Percentiles rank a stretch among this genome's conserved stretches.
phyloP scores from a whole-genome alignment of 2,329 filamentous ascomycete genomes.

The Davidsoniella virescens region DNA sequence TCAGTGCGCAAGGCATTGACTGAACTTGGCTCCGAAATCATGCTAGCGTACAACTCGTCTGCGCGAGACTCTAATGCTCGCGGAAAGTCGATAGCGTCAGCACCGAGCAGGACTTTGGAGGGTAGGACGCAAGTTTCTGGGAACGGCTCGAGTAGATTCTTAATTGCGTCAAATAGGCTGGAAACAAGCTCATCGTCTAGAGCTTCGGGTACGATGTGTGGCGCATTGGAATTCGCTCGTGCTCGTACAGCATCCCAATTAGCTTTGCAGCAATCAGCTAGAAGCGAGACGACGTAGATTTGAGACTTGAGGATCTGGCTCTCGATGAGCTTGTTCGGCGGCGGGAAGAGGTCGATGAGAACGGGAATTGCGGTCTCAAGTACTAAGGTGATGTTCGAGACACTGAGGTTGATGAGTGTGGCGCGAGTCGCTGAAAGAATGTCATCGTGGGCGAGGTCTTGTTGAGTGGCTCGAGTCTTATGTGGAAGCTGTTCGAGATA shows the following conservation, averaged over 20 bases:
- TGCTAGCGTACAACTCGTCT: constrained; percentile 10
- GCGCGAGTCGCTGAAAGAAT: constrained; percentile 43
- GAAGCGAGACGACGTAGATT: constrained; percentile 44
- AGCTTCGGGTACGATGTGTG: constrained; percentile 20
- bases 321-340: constrained; percentile 32
- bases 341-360: constrained; percentile 39
- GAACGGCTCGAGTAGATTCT: constrained; percentile 40
- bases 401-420: constrained; percentile 44
- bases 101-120: constrained; percentile 36
- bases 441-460: constrained; percentile 43
- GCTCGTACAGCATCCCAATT: constrained; percentile 36
- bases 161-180: constrained; percentile 39
- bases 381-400: constrained; percentile 34
- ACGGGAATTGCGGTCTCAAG: constrained; percentile 40
- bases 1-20: constrained; percentile 9
- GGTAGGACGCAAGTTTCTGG: constrained; percentile 41
- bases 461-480: constrained; percentile 39
- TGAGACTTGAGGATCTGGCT: constrained; percentile 47
- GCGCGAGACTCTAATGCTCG: constrained; percentile 6
- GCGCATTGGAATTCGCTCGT: constrained; percentile 11
- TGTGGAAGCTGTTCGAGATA: constrained; percentile 37
- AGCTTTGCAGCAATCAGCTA: constrained; percentile 48
- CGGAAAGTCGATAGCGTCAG: constrained; percentile 8
- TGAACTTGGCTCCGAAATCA: constrained; percentile 5
- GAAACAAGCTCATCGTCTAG: constrained; percentile 35